Evolutionary conservation across 1,284 basidiomycete genomes (phyloP), one percentile per base, ranked within the genome.

Genomic region (Tetrapyrgos nigripes): DNA sequence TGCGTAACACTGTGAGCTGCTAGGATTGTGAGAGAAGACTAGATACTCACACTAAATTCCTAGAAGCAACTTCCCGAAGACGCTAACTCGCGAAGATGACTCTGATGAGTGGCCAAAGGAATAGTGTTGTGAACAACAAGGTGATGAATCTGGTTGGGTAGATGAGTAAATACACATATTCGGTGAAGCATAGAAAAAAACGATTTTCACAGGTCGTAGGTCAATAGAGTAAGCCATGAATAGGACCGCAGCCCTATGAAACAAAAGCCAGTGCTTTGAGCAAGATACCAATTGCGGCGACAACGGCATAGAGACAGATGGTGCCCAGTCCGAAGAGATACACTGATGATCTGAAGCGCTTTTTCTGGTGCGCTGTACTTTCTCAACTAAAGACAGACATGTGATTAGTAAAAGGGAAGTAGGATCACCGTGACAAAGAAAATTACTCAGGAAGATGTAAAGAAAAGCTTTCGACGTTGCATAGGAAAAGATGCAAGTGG

Each of bases 91-190:
- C 64, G 56, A 75, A 68, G 5, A 68, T 63, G 4, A 68, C 64
- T 23, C 71, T 67, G 29, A 72, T 63, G 2, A 84, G 66, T 0
- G 81, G 80, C 67, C 73, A 74, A 8, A 83, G 64, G 68, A 84
- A 83, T 11, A 81, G 71, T 2, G 62, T 59, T 1, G 79, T 82
- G 50, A 83, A 68, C 55, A 77, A 67, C 23, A 78, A 51, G 57
- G 74, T 80, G 62, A 79, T 69, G 55, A 68, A 62, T 9, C 75
- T 77, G 53, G 21, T 10, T 14, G 24, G 14, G 28, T 33, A 8
- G 31, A 8, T 8, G 9, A 33, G 9, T 8, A 33, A 14, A 8
- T 8, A 21, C 24, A 8, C 23, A 21, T n/a, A n/a, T n/a, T n/a
- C n/a, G n/a, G n/a, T n/a, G n/a, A n/a, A 2, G 14, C n/a, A 27